Evolutionary conservation across 2,329 filamentous ascomycete genomes (phyloP).

Genomic region (Berkeleyomyces basicola): DNA sequence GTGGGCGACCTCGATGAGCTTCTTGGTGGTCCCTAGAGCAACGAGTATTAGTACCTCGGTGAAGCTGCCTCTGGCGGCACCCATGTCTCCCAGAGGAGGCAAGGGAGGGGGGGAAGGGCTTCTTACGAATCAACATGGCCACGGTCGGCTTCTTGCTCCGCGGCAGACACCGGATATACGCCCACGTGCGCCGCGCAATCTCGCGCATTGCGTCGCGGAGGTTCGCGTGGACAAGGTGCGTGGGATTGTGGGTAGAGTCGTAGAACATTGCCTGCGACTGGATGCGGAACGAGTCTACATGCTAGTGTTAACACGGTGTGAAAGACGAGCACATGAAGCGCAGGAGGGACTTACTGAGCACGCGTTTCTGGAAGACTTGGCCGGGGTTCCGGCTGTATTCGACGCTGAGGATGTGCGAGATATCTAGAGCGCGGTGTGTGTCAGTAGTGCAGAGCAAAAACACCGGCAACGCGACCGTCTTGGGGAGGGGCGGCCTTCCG

Average conservation of each 20-base stretch:
- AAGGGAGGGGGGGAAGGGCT: neutral
- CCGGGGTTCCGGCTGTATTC: conserved; percentile 59
- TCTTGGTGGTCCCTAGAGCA: conserved; percentile 42
- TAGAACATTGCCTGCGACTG: conserved; percentile 74
- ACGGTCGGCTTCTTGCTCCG: conserved; percentile 35
- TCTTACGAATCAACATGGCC: conserved; percentile 46
- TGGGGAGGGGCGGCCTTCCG: neutral
- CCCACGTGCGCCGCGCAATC: conserved; percentile 59
- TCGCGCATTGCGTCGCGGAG: conserved; percentile 60
- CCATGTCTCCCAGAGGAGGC: neutral
- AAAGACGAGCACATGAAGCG: neutral
- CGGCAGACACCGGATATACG: conserved; percentile 43
- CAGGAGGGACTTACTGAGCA: conserved; percentile 37
- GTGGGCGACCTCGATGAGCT: conserved; percentile 47
- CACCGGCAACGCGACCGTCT: neutral
- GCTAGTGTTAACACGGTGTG: conserved; percentile 17
- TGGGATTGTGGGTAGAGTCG: conserved; percentile 62
- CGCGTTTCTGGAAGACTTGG: conserved; percentile 62
- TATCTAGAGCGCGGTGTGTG: conserved; percentile 8
- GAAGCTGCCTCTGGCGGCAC: neutral
- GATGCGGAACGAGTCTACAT: conserved; percentile 51
- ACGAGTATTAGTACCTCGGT: conserved; percentile 31
- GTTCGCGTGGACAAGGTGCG: conserved; percentile 52
- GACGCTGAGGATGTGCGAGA: conserved; percentile 62
- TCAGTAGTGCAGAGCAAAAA: neutral